Evolutionary conservation across 2,329 filamentous ascomycete species (phyloP).

Genomic region (Epichloe typhina): DNA sequence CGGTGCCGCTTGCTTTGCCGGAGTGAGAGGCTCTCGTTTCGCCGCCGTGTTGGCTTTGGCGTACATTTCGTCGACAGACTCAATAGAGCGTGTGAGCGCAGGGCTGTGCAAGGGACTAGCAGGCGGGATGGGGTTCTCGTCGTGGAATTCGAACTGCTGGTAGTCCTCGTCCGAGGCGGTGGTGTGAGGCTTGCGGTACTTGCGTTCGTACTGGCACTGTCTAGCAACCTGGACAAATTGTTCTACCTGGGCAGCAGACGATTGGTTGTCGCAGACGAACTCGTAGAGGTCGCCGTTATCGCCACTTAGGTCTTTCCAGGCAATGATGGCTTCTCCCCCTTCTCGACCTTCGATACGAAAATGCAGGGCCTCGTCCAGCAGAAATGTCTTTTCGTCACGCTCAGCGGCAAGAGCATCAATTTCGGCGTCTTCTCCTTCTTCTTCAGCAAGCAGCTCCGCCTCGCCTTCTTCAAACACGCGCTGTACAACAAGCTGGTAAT

Average conservation of each 20-base stretch:
- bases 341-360: constrained; percentile 75
- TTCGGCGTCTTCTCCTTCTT: constrained; percentile 71
- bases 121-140: constrained; percentile 49
- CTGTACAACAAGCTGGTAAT: constrained; percentile 95
- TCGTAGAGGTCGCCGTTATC: constrained; percentile 94
- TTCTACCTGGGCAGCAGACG: constrained; percentile 56
- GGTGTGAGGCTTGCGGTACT: constrained; percentile 69
- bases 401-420: constrained; percentile 62
- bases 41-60: constrained; percentile 35
- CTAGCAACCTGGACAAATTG: constrained; percentile 73
- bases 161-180: constrained; percentile 74
- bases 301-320: constrained; percentile 89
- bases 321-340: constrained; percentile 71
- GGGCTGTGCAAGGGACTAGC: constrained; percentile 51
- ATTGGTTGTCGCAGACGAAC: constrained; percentile 78
- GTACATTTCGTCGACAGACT: constrained; percentile 45
- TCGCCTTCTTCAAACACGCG: constrained; percentile 96
- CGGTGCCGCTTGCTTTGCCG: constrained; percentile 16
- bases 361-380: constrained; percentile 84
- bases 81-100: constrained; percentile 37
- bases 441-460: constrained; percentile 78
- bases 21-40: constrained; percentile 27
- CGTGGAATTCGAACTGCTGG: constrained; percentile 65
- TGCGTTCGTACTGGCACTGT: constrained; percentile 96
- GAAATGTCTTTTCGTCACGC: constrained; percentile 92